Base-by-base conservation (phyloP, 2,329 filamentous ascomycete species). In the Cercospora sp. region DNA sequence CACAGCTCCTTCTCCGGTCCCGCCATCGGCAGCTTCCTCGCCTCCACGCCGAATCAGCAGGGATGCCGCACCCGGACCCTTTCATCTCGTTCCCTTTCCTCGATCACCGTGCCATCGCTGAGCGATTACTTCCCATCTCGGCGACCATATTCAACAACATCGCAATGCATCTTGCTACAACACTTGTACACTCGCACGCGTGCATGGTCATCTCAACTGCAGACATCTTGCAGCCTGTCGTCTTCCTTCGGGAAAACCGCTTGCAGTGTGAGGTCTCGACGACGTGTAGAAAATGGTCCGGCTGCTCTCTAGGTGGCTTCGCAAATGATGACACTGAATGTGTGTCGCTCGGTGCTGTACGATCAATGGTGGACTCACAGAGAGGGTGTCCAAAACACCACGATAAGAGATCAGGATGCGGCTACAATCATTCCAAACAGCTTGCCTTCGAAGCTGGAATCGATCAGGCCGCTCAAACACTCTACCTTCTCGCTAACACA, bases 41-140 rank as follows among this genome's bases (percentile, higher is more conserved):
- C 20, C 45, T 20, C 45, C 48, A 53, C 48, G 48, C 20, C 48
- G 23, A 53, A 53, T 28, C 48, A 53, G 48, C 48, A 53, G 48
- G 48, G 18, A 53, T 16, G 9, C 23, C 48, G 36, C 1, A 26
- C 12, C 23, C 48, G 48, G 48, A 53, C 48, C 48, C 23, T 53
- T 28, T 26, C 45, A 26, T 53, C 31, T 20, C 9, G 20, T 51
- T 53, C 12, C 48, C 48, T 53, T 23, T 26, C 9, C 48, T 53
- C 48, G 48, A 53, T 53, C 48, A 53, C 48, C 48, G 48, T 53
- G 48, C 48, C 48, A 12, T 53, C 48, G 48, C 48, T 53, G 48
- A 53, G 48, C 48, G 48, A 53, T 28, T 23, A 16, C 23, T 16
- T 28, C 10, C 48, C 48, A 53, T 53, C 48, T 53, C 48, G 48